These are phyloP conservation scores for Alopecurus myosuroides DNA, from an alignment of 176 grass and related monocot species.

Conservation along the genomic window DNA sequence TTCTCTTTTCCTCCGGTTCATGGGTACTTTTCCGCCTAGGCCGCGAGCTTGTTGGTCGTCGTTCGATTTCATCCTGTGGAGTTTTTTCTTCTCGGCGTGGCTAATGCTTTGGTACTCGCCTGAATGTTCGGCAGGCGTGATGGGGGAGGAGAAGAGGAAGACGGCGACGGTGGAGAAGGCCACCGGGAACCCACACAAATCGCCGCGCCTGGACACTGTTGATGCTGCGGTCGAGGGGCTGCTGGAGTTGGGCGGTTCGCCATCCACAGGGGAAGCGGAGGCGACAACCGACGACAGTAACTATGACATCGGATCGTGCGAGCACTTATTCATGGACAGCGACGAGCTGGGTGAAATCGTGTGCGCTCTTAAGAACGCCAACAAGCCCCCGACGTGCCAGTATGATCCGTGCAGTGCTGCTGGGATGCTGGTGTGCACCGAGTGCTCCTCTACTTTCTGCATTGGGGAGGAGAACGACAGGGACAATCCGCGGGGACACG, in stretches of 20 bases:
- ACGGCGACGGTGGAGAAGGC: neutral
- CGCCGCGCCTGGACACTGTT: neutral
- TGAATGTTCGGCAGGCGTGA: slow-evolving; percentile 13
- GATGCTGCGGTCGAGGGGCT: neutral
- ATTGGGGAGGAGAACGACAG: slow-evolving; percentile 4
- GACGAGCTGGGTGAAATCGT: slow-evolving; percentile 26
- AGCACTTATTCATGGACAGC: slow-evolving; percentile 24
- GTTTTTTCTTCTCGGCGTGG: neutral
- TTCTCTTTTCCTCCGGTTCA: neutral
- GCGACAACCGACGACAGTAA: neutral
- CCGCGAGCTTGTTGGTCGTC: neutral
- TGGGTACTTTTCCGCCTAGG: neutral
- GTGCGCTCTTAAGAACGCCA: slow-evolving; percentile 2
- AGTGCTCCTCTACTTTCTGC: slow-evolving; percentile 46
- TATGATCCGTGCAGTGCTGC: slow-evolving; percentile 2
- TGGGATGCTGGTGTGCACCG: slow-evolving; percentile 54
- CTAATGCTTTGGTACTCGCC: neutral
- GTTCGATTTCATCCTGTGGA: neutral
- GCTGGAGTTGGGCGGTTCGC: neutral
- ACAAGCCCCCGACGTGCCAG: slow-evolving; percentile 17
- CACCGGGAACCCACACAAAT: slow-evolving; percentile 14
- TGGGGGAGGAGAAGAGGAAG: slow-evolving; percentile 16
- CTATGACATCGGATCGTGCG: slow-evolving; percentile 18
- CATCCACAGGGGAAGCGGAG: neutral
- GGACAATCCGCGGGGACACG: slow-evolving; percentile 53